Evolutionary conservation across 306 rosid species (phyloP), one percentile per base, ranked within the genome.

Genomic region (Mimosa bimucronata): DNA sequence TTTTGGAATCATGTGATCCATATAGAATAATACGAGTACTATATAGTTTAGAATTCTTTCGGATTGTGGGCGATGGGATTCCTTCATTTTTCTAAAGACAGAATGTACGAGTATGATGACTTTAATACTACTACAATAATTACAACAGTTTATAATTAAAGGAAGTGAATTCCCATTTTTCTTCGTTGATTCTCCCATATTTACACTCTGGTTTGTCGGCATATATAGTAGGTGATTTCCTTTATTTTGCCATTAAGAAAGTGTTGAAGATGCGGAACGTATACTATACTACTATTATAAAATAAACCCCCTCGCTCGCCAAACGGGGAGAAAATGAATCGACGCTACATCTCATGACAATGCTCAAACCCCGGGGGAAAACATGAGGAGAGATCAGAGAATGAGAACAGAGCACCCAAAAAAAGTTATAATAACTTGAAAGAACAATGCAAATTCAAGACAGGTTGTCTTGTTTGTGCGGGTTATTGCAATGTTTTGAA

Each of bases 11-110:
- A 19, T 18, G 2, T 71, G 66, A 72, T 48, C 8, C 26, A 21
- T 58, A 14, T 71, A 50, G 10, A 50, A 18, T 50, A 50, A 19
- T 18, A 50, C 79, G 26, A n/a, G 61, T n/a, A 19, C 44, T 75
- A 71, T 53, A 14, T 13, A 18, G 58, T 18, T 9, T 23, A 21
- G 15, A 71, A 76, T 79, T 79, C 61, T 68, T 79, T 86, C 76
- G 79, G 64, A 14, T 76, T 55, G 62, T 28, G 57, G 80, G 58
- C 15, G 28, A 75, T 65, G 67, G 46, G 52, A 82, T 82, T 75
- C 79, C 58, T 79, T 82, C 42, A 69, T 71, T 79, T n/a, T 21
- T 69, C 5, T 7, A 34, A 34, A 34, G 38, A 34, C 3, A 21
- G 28, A 69, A 58, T 73, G 45, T 67, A 15, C 0, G 42, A 40